phyloP scores from a whole-genome alignment of 352 stramenopile species.

The Phytopythium chamaehyphon region DNA sequence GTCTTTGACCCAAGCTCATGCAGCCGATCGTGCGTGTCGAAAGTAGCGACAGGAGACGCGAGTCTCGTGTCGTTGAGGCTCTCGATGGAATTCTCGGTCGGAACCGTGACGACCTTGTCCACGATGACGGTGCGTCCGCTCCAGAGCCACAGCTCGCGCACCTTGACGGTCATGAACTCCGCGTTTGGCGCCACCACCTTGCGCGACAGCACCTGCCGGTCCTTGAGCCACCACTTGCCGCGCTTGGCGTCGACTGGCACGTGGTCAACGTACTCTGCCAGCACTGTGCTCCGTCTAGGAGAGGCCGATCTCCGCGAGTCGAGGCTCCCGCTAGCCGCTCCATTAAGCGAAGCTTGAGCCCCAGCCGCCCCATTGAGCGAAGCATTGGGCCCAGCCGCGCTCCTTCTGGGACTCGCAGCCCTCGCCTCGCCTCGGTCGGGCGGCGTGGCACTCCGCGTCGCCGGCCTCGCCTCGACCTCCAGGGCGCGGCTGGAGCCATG shows the following conservation, averaged over 20 bases:
- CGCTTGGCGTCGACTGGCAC: slow-evolving; percentile 34
- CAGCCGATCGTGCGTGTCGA: too few relatives aligned
- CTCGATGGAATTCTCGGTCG: background rate
- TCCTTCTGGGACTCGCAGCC: background rate
- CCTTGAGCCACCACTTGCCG: slow-evolving; percentile 68
- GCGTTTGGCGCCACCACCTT: slow-evolving; percentile 22
- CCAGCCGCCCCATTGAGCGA: too few relatives aligned
- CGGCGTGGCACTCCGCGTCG: background rate
- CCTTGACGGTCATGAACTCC: slow-evolving; percentile 38
- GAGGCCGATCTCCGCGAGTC: background rate
- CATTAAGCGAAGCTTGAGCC: too few relatives aligned
- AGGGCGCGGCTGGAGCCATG: slow-evolving; percentile 23
- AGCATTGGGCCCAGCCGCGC: too few relatives aligned
- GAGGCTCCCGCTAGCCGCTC: background rate
- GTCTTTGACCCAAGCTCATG: too few relatives aligned
- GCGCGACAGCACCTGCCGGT: slow-evolving; percentile 49
- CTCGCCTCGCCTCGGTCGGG: too few relatives aligned
- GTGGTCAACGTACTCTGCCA: slow-evolving; percentile 25
- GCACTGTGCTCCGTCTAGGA: background rate
- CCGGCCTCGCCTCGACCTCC: background rate
- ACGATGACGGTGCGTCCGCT: slow-evolving; percentile 51
- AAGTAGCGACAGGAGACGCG: too few relatives aligned
- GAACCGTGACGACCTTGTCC: slow-evolving; percentile 54
- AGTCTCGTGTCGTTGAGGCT: background rate
- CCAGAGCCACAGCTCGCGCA: slow-evolving; percentile 64